A percentile compares a stretch with the other conserved stretches of the same genome.
phyloP scores from a whole-genome alignment of 345 rosid genomes.

The Hypericum androsaemum region DNA sequence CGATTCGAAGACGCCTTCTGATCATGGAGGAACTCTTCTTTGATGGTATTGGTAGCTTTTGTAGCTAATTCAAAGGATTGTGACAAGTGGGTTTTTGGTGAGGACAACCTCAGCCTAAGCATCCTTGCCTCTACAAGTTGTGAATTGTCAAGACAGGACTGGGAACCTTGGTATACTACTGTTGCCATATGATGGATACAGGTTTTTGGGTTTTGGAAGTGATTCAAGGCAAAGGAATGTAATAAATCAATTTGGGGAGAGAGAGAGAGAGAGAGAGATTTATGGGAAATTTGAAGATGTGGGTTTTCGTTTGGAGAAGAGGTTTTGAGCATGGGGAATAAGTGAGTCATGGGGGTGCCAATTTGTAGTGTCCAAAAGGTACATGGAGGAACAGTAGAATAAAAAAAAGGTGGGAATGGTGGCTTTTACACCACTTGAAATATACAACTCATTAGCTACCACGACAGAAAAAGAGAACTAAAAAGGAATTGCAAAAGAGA shows the following conservation, averaged over 20 bases:
- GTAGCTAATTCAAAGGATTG: slow-evolving; percentile 16
- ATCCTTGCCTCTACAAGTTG: slow-evolving; percentile 44
- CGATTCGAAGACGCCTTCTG: not conserved
- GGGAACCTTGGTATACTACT: slow-evolving; percentile 49
- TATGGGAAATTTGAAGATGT: not conserved
- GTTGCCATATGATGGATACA: slow-evolving; percentile 41
- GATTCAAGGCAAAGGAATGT: too few species aligned
- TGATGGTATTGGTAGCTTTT: not conserved
- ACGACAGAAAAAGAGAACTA: too few species aligned
- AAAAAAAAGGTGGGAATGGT: slow-evolving; percentile 1
- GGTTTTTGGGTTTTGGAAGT: too few species aligned
- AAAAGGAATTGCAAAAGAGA: too few species aligned
- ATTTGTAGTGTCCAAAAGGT: slow-evolving; percentile 3
- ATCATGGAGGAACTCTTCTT: too few species aligned
- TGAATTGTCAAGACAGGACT: slow-evolving; percentile 43
- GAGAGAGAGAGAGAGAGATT: not conserved
- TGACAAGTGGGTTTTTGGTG: slow-evolving; percentile 28
- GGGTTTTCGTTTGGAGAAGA: not conserved
- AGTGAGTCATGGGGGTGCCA: not conserved
- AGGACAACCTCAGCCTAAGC: slow-evolving; percentile 46
- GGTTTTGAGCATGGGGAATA: not conserved
- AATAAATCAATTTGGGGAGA: too few species aligned
- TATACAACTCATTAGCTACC: not conserved
- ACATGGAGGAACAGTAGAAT: not conserved
- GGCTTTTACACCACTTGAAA: not conserved